Evolutionary conservation across 768 basidiomycete genomes (phyloP).

Genomic region (Rickenella mellea): DNA sequence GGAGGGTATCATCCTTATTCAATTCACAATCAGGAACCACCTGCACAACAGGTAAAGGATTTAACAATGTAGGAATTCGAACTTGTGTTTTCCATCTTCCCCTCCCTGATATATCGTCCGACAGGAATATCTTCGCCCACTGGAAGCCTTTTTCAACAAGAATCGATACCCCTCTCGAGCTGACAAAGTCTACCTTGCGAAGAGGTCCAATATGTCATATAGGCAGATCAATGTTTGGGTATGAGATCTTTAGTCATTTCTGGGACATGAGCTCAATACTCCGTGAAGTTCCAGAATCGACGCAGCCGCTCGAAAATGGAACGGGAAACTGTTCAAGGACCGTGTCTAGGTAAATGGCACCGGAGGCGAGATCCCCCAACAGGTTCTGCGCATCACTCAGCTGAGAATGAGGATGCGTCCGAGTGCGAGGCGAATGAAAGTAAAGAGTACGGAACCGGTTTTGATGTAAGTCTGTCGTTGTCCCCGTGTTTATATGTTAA

Average conservation of each 20-base stretch:
- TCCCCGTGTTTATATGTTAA: conserved; percentile 1
- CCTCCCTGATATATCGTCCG: too few species aligned
- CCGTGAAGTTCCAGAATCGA: conserved; percentile 43
- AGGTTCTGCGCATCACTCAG: conserved; percentile 8
- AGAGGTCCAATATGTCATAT: conserved; percentile 30
- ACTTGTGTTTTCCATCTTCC: too few species aligned
- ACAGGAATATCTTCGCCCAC: conserved; percentile 38
- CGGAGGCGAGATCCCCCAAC: conserved; percentile 4
- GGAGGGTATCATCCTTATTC: too few species aligned
- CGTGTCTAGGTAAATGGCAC: too few species aligned
- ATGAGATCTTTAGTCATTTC: conserved; percentile 6
- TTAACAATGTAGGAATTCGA: too few species aligned
- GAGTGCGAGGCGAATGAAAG: conserved; percentile 8
- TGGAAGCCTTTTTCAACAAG: conserved; percentile 37
- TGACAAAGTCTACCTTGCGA: conserved; percentile 31
- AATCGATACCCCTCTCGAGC: conserved; percentile 36
- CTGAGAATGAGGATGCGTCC: conserved; percentile 6
- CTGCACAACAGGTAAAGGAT: too few species aligned
- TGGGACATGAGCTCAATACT: background rate
- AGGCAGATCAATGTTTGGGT: conserved; percentile 52
- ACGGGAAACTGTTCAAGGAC: conserved; percentile 16
- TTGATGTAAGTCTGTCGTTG: background rate
- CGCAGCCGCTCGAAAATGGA: conserved; percentile 26
- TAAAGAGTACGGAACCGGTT: too few species aligned
- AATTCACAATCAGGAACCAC: too few species aligned